Percentiles rank a stretch among this genome's conserved stretches.
Evolutionary conservation across 2,329 filamentous ascomycete genomes (phyloP).

Genomic region (Sarocladium brachiariae): DNA sequence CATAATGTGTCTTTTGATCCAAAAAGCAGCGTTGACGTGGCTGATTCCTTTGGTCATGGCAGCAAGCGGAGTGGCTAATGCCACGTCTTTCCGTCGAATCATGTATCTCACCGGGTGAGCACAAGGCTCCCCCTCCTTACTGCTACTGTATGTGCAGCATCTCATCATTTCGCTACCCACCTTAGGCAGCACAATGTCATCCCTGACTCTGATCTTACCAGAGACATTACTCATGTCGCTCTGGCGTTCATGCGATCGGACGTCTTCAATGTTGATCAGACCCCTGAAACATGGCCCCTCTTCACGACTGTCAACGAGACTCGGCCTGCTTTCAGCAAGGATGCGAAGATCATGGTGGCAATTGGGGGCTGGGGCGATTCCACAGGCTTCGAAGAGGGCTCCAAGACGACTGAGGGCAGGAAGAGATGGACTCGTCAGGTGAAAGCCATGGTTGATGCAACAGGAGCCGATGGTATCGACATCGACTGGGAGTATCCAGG

Average conservation of each 20-base stretch:
- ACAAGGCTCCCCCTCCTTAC: too few species aligned
- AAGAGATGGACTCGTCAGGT: conserved; percentile 58
- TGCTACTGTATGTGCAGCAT: too few species aligned
- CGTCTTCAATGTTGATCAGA: conserved; percentile 39
- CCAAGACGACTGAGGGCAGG: conserved; percentile 42
- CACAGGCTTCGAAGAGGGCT: conserved; percentile 52
- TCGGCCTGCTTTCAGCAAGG: conserved; percentile 39
- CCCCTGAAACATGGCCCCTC: conserved; percentile 36
- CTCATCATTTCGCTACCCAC: not conserved
- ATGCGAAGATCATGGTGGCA: conserved; percentile 60
- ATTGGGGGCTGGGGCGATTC: conserved; percentile 72
- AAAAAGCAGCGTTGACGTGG: not conserved
- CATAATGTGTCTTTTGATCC: too few species aligned
- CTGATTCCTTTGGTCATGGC: not conserved
- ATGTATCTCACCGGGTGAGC: conserved; percentile 42
- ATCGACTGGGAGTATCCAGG: conserved; percentile 62
- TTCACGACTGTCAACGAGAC: conserved; percentile 44
- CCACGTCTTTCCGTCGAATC: conserved; percentile 4
- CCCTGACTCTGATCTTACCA: conserved; percentile 29
- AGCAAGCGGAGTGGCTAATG: not conserved
- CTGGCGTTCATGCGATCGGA: conserved; percentile 51
- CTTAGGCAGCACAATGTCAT: conserved; percentile 40
- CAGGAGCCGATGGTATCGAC: conserved; percentile 58
- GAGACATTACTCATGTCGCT: conserved; percentile 48
- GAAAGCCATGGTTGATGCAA: conserved; percentile 51